Conservation (phyloP, 1,139 yeast species). For the Petasospora fabianii region DNA sequence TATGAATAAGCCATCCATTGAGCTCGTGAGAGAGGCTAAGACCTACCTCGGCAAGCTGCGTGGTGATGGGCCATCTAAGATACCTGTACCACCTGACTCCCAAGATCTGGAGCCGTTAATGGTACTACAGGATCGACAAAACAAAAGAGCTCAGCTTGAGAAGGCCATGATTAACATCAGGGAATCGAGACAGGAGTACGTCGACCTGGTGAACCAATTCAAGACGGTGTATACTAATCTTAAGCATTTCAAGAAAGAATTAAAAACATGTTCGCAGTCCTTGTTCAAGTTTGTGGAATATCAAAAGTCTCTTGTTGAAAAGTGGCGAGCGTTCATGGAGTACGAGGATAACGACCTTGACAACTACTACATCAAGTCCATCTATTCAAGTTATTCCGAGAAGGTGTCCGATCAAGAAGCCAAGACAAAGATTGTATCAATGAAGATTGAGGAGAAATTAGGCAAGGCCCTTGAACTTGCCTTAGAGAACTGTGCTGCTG, state of each 20-base stretch:
- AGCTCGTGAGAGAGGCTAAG: background rate
- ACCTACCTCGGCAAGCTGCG: conserved; percentile 1
- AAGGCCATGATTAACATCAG: background rate
- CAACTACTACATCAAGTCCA: conserved; percentile 28
- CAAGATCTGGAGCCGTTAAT: background rate
- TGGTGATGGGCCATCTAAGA: no score
- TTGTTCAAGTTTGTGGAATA: conserved; percentile 11
- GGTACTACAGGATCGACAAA: background rate
- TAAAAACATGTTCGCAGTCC: conserved; percentile 11
- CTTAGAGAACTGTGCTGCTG: conserved; percentile 24
- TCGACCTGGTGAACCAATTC: conserved; percentile 14
- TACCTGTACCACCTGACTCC: no score
- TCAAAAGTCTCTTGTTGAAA: conserved; percentile 13
- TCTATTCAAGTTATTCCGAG: conserved; percentile 27
- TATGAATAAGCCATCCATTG: background rate
- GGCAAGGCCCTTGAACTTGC: conserved; percentile 27
- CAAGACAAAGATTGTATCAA: conserved; percentile 24
- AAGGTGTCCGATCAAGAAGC: conserved; percentile 16
- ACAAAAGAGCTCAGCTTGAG: background rate
- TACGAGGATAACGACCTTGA: conserved; percentile 16
- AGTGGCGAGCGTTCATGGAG: conserved; percentile 24
- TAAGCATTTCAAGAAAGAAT: conserved; percentile 10
- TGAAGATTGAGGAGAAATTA: conserved; percentile 27
- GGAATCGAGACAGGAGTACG: conserved; percentile 12
- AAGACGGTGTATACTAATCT: conserved; percentile 8